A percentile compares a stretch with the other conserved stretches of the same genome.
These are phyloP conservation scores for Ceratocystiopsis minuta DNA, from an alignment of 2,329 filamentous ascomycete species.

Conservation along the genomic window DNA sequence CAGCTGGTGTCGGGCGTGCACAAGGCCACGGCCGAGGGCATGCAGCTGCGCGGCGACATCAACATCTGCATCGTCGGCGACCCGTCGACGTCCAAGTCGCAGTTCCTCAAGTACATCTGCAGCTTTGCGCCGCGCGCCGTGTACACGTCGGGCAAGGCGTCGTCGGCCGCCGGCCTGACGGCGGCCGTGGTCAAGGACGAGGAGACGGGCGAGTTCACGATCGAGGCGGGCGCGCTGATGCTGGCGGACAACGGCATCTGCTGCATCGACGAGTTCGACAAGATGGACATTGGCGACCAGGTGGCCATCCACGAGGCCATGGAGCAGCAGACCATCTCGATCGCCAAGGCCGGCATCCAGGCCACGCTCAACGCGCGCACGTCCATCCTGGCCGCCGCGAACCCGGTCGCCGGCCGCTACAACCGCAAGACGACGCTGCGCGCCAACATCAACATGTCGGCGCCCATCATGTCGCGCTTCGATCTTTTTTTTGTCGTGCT, in stretches of 20 bases:
- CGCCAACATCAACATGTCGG: constrained; percentile 95
- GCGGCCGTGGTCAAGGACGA: constrained; percentile 95
- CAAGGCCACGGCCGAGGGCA: constrained; percentile 82
- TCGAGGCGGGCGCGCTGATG: constrained; percentile 96
- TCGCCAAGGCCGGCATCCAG: constrained; percentile 95
- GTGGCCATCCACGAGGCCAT: constrained; percentile 99
- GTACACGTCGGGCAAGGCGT: constrained; percentile 95
- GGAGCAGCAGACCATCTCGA: constrained; percentile 99
- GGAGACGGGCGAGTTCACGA: constrained; percentile 96
- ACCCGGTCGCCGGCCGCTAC: constrained; percentile 90
- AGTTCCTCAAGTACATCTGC: constrained; percentile 96
- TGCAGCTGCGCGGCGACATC: constrained; percentile 91
- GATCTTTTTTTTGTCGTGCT: constrained; percentile 97
- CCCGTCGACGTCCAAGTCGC: constrained; percentile 90
- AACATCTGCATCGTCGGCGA: constrained; percentile 98
- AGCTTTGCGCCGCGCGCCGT: constrained; percentile 91
- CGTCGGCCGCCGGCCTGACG: constrained; percentile 90
- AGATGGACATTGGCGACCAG: constrained; percentile 96
- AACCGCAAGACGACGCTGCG: constrained; percentile 89
- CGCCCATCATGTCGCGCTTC: constrained; percentile 98
- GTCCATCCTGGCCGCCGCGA: constrained; percentile 87
- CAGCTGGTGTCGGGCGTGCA: constrained; percentile 92
- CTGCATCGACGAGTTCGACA: constrained; percentile 98
- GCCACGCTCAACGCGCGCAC: constrained; percentile 92
- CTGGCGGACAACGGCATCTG: constrained; percentile 93